Conservation (phyloP, 2,329 filamentous ascomycete genomes). For the Fusarium foetens region DNA sequence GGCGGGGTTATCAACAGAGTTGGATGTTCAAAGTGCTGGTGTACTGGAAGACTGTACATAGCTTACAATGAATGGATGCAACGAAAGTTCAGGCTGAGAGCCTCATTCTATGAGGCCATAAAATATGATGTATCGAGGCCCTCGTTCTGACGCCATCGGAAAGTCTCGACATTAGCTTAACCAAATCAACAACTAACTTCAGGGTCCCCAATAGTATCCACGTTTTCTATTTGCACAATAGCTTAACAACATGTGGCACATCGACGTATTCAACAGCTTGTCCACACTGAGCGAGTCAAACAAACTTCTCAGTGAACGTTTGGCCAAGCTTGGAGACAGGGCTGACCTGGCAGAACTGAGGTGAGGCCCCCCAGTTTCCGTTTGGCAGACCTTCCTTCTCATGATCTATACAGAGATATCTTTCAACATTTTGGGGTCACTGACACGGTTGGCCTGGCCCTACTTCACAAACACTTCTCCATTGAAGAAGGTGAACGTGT, state of each 20-base stretch:
- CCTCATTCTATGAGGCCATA: background rate
- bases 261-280: background rate
- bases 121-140: background rate
- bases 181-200: background rate
- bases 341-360: background rate
- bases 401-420: background rate
- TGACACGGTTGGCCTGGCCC: background rate
- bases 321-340: background rate
- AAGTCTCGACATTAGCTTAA: background rate
- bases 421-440: background rate
- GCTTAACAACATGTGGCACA: background rate
- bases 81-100: background rate
- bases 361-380: rapidly evolving
- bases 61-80: background rate
- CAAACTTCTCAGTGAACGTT: background rate
- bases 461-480: slow-evolving; percentile 1
- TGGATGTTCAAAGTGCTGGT: background rate
- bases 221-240: background rate
- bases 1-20: background rate
- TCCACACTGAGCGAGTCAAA: background rate
- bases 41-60: too few relatives aligned
- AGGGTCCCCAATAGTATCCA: background rate
- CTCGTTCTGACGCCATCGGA: background rate
- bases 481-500: background rate
- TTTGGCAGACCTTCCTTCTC: rapidly evolving